Percentiles rank a stretch among this genome's conserved stretches.
Evolutionary conservation across 176 grass and related monocot genomes (phyloP).

Genomic region (Cenchrus purpureus): DNA sequence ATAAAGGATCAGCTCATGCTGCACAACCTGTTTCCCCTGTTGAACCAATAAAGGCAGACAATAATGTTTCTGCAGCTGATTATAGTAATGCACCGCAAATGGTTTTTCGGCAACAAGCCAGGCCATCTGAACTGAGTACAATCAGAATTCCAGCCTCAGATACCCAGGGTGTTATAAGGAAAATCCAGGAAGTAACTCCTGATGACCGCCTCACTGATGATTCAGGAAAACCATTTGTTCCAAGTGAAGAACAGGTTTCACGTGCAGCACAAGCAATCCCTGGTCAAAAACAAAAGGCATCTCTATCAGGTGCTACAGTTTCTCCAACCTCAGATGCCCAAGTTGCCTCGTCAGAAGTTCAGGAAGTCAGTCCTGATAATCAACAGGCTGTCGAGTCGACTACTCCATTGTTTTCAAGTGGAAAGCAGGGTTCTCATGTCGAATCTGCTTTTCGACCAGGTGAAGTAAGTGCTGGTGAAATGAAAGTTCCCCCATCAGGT

Average conservation of each 20-base stretch:
- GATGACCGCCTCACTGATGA: conserved; percentile 10
- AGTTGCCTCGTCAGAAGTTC: background rate
- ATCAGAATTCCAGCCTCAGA: conserved; percentile 15
- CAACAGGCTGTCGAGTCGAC: background rate
- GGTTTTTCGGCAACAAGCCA: conserved; percentile 24
- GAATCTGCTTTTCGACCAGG: background rate
- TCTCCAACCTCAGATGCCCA: background rate
- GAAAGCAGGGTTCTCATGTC: conserved; percentile 32
- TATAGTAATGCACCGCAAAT: background rate
- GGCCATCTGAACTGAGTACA: conserved; percentile 20
- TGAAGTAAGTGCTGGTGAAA: conserved; percentile 20
- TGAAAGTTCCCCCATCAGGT: conserved; percentile 30
- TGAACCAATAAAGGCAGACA: conserved; percentile 33
- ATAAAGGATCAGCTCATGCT: conserved; percentile 1
- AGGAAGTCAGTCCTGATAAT: conserved; percentile 22
- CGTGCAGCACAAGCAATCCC: background rate
- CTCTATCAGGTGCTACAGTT: too few relatives aligned
- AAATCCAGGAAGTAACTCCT: conserved; percentile 31
- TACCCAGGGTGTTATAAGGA: background rate
- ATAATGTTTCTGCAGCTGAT: conserved; percentile 9
- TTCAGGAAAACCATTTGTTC: background rate
- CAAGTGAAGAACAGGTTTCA: conserved; percentile 30
- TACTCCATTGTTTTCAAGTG: conserved; percentile 34
- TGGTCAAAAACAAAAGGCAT: background rate
- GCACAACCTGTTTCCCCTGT: background rate